phyloP scores from a whole-genome alignment of 129 eudicot genomes.

The Artemisia tridentata region DNA sequence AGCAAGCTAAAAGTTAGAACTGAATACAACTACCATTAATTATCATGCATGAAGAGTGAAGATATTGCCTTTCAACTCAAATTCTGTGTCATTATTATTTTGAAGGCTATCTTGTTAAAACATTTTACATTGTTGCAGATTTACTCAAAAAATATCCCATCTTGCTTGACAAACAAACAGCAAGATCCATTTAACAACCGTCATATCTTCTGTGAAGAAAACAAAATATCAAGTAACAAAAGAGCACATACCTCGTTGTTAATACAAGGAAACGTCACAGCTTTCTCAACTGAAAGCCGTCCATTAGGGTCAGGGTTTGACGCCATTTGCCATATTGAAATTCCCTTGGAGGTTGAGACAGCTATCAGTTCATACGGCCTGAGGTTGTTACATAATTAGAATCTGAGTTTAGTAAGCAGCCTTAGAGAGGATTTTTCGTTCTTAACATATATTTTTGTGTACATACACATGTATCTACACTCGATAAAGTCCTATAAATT shows the following conservation, averaged over 20 bases:
- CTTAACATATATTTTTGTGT: not conserved
- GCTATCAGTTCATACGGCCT: slow-evolving; percentile 93
- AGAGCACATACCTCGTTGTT: slow-evolving; percentile 50
- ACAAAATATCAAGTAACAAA: not conserved
- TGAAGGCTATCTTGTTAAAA: no score
- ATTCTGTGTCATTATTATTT: no score
- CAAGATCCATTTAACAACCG: no score
- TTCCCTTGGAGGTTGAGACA: slow-evolving; percentile 74
- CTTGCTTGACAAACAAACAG: no score
- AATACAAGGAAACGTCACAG: slow-evolving; percentile 62
- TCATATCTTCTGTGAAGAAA: no score
- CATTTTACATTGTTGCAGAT: no score
- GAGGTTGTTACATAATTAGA: slow-evolving; percentile 12
- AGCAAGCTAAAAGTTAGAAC: no score
- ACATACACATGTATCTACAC: not conserved
- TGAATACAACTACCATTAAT: no score
- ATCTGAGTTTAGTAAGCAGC: slow-evolving; percentile 11
- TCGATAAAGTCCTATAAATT: not conserved
- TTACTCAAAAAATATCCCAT: no score
- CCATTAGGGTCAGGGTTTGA: slow-evolving; percentile 71
- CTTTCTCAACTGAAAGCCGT: slow-evolving; percentile 69
- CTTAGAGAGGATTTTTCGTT: not conserved
- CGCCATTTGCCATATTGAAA: slow-evolving; percentile 85
- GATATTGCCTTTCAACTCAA: no score
- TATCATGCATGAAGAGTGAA: no score